A percentile compares a stretch with the other conserved stretches of the same genome.
phyloP scores from a whole-genome alignment of 768 basidiomycete genomes.

The Sporobolomyces phaffii region DNA sequence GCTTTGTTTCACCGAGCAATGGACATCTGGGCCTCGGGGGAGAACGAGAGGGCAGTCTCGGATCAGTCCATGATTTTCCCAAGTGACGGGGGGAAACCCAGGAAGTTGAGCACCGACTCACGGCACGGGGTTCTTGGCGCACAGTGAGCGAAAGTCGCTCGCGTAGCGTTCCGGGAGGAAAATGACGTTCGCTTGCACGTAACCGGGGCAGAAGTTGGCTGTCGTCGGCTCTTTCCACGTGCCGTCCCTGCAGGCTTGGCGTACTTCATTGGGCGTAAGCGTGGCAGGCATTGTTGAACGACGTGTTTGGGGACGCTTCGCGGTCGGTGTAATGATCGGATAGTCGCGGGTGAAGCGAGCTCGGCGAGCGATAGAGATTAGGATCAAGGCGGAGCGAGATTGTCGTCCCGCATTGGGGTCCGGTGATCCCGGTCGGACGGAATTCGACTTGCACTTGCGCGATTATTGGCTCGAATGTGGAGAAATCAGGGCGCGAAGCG shows the following conservation, averaged over 20 bases:
- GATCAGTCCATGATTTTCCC: background rate
- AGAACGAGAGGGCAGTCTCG: too few species aligned
- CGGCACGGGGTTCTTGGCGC: conserved; percentile 43
- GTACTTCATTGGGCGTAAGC: conserved; percentile 14
- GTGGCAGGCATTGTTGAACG: background rate
- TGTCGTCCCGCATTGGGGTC: too few species aligned
- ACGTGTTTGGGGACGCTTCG: too few species aligned
- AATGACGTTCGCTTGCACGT: conserved; percentile 43
- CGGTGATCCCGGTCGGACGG: too few species aligned
- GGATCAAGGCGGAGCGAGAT: too few species aligned
- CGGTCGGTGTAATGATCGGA: too few species aligned
- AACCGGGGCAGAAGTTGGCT: conserved; percentile 24
- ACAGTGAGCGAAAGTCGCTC: conserved; percentile 42
- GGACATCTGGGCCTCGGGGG: conserved; percentile 28
- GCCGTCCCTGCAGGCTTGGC: conserved; percentile 25
- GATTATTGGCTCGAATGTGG: too few species aligned
- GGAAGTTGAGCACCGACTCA: conserved; percentile 1
- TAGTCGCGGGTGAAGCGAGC: too few species aligned
- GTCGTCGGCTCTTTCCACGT: conserved; percentile 25
- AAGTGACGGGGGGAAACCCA: background rate
- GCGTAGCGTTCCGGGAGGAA: conserved; percentile 40
- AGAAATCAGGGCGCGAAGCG: too few species aligned
- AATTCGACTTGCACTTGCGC: too few species aligned
- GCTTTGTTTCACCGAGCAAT: conserved; percentile 41
- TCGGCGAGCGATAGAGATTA: too few species aligned